Evolutionary conservation across 2,329 filamentous ascomycete species (phyloP).

Genomic region (Chaetomiaceae sp.): DNA sequence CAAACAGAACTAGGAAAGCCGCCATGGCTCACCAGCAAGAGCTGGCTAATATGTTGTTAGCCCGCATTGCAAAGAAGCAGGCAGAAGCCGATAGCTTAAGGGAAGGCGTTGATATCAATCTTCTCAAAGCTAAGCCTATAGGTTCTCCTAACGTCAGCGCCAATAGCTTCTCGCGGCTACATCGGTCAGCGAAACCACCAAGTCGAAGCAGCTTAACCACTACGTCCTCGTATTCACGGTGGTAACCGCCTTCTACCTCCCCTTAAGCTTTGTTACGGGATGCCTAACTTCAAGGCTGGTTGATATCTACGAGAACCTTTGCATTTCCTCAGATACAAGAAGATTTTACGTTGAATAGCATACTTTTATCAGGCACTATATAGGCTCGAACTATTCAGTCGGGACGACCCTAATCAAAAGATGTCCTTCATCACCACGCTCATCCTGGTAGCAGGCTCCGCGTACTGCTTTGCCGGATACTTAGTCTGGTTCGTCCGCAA

Average conservation of each 20-base stretch:
- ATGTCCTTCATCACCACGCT: conserved; percentile 1
- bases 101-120: not conserved
- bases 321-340: no score
- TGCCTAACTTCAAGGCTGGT: no score
- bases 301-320: no score
- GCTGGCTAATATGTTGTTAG: not conserved
- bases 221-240: conserved; percentile 18
- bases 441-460: not conserved
- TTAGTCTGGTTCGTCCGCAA: conserved; percentile 1
- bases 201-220: conserved; percentile 14
- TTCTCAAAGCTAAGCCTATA: not conserved
- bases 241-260: conserved; percentile 16
- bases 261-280: conserved; percentile 16
- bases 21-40: not conserved
- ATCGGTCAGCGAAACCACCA: conserved; percentile 12
- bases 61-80: not conserved
- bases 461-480: conserved; percentile 3
- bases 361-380: conserved; percentile 4
- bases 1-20: not conserved
- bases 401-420: conserved; percentile 4
- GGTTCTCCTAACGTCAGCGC: not conserved
- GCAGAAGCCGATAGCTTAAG: not conserved
- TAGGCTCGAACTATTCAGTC: conserved; percentile 5
- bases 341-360: no score
- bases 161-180: conserved; percentile 14